phyloP scores from a whole-genome alignment of 2,329 filamentous ascomycete genomes.

The Cordyceps tenuipes region DNA sequence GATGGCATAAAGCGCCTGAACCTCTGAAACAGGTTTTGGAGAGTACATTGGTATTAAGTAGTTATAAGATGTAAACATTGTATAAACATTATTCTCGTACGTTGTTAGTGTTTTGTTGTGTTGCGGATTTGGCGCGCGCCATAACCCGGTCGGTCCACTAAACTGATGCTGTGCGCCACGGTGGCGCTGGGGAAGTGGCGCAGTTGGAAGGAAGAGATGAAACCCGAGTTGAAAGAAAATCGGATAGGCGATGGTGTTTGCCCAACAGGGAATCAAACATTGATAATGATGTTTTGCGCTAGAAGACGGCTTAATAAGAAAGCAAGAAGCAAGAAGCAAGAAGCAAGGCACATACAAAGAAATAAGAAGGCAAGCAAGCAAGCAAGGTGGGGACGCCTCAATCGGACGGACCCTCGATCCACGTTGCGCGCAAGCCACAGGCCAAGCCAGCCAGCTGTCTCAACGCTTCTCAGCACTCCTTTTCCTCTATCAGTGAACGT shows the following conservation, averaged over 20 bases:
- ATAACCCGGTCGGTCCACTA: not conserved
- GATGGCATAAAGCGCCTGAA: not conserved
- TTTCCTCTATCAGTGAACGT: not conserved
- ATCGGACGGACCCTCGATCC: not conserved
- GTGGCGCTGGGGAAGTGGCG: not conserved
- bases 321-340: too few species aligned
- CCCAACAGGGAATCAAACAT: too few species aligned
- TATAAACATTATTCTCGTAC: not conserved
- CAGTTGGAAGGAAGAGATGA: too few species aligned
- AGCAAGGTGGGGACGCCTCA: slow-evolving; percentile 1
- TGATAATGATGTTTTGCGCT: too few species aligned
- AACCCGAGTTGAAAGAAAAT: too few species aligned
- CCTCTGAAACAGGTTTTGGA: not conserved
- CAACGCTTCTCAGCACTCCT: not conserved
- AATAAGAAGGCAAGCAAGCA: not conserved
- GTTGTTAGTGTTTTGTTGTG: not conserved
- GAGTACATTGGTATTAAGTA: not conserved
- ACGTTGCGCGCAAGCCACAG: not conserved
- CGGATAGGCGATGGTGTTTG: too few species aligned
- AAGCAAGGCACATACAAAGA: too few species aligned
- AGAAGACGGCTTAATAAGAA: not conserved
- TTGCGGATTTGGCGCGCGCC: not conserved
- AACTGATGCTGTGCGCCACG: not conserved
- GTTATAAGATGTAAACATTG: not conserved
- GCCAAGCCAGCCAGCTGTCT: not conserved